These are phyloP conservation scores for Blastobotrys petasosporus DNA, from an alignment of 1,139 yeast genomes.

Conservation along the genomic window DNA sequence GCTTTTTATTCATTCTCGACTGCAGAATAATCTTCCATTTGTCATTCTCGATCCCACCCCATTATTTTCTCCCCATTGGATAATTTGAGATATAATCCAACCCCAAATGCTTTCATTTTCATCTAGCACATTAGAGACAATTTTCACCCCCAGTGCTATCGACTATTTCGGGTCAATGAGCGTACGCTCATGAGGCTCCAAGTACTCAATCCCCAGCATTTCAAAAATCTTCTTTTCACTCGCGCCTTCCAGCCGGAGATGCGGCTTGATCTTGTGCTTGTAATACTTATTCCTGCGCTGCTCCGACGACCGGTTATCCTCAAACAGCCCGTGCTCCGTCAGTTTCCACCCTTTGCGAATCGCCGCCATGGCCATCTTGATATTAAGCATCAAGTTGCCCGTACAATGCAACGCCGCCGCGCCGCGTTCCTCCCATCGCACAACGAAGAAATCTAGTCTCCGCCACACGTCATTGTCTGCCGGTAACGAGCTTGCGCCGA, in stretches of 20 bases:
- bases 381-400: constrained; percentile 53
- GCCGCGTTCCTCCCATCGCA: constrained; percentile 47
- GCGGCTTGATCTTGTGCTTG: constrained; percentile 11
- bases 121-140: no score
- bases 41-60: no score
- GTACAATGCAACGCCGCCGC: constrained; percentile 52
- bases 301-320: background rate
- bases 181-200: constrained; percentile 42
- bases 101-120: no score
- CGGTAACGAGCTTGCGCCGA: constrained; percentile 32
- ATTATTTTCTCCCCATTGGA: no score
- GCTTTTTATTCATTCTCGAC: no score
- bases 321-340: constrained; percentile 47
- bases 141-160: background rate
- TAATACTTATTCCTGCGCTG: constrained; percentile 4
- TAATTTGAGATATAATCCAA: no score
- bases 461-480: constrained; percentile 38
- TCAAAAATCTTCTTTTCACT: constrained; percentile 47
- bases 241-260: constrained; percentile 40
- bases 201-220: constrained; percentile 41
- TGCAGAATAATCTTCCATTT: no score
- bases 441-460: constrained; percentile 50
- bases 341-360: constrained; percentile 40
- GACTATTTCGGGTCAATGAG: background rate
- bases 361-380: constrained; percentile 6